These are phyloP conservation scores for Sutorius australiensis DNA, from an alignment of 768 basidiomycete species.

Conservation along the genomic window DNA sequence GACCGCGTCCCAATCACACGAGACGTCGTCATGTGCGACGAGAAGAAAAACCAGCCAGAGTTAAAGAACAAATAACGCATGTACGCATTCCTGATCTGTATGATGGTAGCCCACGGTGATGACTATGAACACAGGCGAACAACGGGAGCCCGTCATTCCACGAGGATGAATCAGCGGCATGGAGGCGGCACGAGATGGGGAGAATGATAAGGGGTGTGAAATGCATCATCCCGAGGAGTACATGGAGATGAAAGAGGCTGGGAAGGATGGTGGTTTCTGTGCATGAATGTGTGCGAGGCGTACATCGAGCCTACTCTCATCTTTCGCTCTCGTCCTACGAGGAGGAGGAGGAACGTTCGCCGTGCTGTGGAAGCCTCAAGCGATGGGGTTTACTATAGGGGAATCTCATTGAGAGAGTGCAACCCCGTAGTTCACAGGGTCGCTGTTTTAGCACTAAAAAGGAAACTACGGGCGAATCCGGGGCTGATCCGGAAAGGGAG, in stretches of 20 bases:
- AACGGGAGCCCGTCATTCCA: slow-evolving; percentile 20
- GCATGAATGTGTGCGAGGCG: slow-evolving; percentile 1
- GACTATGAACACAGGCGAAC: neutral
- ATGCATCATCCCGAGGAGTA: slow-evolving; percentile 17
- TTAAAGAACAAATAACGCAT: neutral
- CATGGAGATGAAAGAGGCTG: slow-evolving; percentile 18
- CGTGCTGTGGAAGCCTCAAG: slow-evolving; percentile 24
- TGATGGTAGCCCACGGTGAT: slow-evolving; percentile 2
- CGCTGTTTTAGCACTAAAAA: neutral
- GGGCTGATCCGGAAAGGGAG: slow-evolving; percentile 24
- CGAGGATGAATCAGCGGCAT: slow-evolving; percentile 11
- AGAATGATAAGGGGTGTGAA: slow-evolving; percentile 13
- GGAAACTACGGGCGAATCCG: slow-evolving; percentile 19
- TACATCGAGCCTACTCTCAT: too few species aligned
- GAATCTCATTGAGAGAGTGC: neutral
- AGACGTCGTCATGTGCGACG: neutral
- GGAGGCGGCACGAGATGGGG: neutral
- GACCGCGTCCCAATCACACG: neutral
- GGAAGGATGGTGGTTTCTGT: neutral
- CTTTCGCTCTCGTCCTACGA: too few species aligned
- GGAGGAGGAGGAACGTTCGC: too few species aligned
- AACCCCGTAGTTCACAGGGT: slow-evolving; percentile 14
- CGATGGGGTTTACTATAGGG: neutral
- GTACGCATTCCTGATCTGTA: slow-evolving; percentile 14
- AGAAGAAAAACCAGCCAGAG: slow-evolving; percentile 1